phyloP scores from a whole-genome alignment of 305 asterid species.

The Fraxinus sp. region DNA sequence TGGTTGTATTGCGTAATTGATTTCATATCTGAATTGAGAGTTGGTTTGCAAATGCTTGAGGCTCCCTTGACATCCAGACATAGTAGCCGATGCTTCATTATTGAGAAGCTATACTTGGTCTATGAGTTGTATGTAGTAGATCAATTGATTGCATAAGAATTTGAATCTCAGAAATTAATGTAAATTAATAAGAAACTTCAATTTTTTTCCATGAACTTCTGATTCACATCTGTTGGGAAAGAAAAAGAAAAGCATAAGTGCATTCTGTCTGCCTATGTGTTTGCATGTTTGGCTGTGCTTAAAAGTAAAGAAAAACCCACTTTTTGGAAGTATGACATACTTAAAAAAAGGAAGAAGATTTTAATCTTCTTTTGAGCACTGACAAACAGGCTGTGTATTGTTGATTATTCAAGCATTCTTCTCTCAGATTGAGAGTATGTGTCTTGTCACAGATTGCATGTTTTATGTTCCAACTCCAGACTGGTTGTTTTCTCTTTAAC shows the following conservation, averaged over 20 bases:
- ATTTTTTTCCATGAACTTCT: not conserved
- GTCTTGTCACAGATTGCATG: not conserved
- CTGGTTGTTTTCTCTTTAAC: not conserved
- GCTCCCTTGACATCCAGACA: not conserved
- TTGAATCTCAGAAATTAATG: not conserved
- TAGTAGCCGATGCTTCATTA: not conserved
- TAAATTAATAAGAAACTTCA: not conserved
- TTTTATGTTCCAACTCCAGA: not conserved
- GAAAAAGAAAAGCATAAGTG: not conserved
- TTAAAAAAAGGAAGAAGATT: not conserved
- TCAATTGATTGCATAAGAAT: not conserved
- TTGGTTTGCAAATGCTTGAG: not conserved
- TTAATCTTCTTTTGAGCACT: not conserved
- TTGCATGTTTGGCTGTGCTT: constrained; percentile 2
- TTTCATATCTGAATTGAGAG: not conserved
- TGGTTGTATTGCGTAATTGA: not conserved
- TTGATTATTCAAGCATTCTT: not conserved
- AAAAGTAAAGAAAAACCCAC: not conserved
- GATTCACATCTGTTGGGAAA: not conserved
- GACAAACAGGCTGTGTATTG: not conserved
- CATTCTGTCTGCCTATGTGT: not conserved
- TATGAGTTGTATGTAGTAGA: not conserved
- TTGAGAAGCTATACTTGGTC: not conserved
- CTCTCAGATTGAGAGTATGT: not conserved
- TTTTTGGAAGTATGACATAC: not conserved